Evolutionary conservation across 1,284 basidiomycete genomes (phyloP).

Genomic region (Vanrija sp.): DNA sequence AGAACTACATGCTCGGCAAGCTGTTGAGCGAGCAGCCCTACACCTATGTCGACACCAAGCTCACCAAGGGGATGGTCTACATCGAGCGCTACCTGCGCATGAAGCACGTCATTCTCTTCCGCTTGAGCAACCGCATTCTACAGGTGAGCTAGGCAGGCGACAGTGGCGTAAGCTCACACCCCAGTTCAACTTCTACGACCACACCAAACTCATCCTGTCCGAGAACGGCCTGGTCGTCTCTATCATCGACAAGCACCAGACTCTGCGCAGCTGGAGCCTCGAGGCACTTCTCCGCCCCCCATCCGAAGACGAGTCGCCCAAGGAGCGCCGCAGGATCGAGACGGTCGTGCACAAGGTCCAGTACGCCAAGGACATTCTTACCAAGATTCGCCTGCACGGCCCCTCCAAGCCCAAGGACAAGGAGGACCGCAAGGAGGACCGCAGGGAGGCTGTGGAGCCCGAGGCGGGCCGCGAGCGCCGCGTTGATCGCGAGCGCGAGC

Average conservation of each 20-base stretch:
- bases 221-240: constrained; percentile 72
- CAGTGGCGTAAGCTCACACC: background rate
- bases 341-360: constrained; percentile 40
- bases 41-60: constrained; percentile 65
- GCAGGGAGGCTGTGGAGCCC: background rate
- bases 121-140: constrained; percentile 85
- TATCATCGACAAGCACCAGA: constrained; percentile 84
- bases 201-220: constrained; percentile 88
- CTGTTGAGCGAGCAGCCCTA: constrained; percentile 73
- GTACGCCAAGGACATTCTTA: constrained; percentile 39
- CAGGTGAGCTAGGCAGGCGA: constrained; percentile 58
- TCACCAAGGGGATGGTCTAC: constrained; percentile 82
- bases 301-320: constrained; percentile 13
- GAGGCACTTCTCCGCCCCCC: constrained; percentile 55
- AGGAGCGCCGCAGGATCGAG: constrained; percentile 37
- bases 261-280: constrained; percentile 69
- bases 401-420: constrained; percentile 7
- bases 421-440: constrained; percentile 7
- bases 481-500: background rate
- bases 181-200: constrained; percentile 95
- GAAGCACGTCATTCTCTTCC: constrained; percentile 96
- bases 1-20: constrained; percentile 83
- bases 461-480: background rate
- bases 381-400: constrained; percentile 27
- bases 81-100: constrained; percentile 92